phyloP scores from a whole-genome alignment of 2,329 filamentous ascomycete genomes.

The Fusarium cicatricum region DNA sequence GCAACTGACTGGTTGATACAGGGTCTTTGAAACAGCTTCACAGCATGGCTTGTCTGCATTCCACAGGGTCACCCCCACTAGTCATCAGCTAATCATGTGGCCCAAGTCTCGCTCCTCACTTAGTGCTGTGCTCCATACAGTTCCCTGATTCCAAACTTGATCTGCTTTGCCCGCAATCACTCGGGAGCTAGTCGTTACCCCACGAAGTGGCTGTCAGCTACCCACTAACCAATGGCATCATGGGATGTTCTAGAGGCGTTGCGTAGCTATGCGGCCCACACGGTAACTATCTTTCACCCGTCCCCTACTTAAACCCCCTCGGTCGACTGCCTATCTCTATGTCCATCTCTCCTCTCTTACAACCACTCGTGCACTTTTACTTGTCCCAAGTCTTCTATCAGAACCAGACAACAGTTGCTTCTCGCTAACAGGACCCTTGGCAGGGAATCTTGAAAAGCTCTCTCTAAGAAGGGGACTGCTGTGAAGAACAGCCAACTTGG shows the following conservation, averaged over 20 bases:
- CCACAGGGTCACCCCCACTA: constrained; percentile 22
- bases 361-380: constrained; percentile 5
- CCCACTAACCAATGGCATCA: constrained; percentile 17
- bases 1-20: constrained; percentile 20
- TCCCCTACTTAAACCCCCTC: constrained; percentile 32
- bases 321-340: constrained; percentile 15
- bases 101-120: constrained; percentile 14
- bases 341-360: constrained; percentile 10
- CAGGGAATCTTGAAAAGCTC: constrained; percentile 38
- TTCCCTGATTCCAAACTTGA: constrained; percentile 16
- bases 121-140: constrained; percentile 30
- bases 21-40: constrained; percentile 12
- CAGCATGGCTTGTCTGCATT: constrained; percentile 28
- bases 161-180: constrained; percentile 13
- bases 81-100: constrained; percentile 28
- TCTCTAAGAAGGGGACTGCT: constrained; percentile 31
- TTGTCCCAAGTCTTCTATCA: constrained; percentile 17
- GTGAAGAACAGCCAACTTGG: constrained; percentile 37
- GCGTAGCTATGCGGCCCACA: constrained; percentile 36
- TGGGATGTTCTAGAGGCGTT: constrained; percentile 3
- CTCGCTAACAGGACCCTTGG: constrained; percentile 34
- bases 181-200: constrained; percentile 23
- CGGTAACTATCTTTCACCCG: constrained; percentile 19
- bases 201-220: constrained; percentile 27
- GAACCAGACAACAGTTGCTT: constrained; percentile 30